These are phyloP conservation scores for Pelargonium nanum DNA, from an alignment of 345 rosid species.

Conservation along the genomic window DNA sequence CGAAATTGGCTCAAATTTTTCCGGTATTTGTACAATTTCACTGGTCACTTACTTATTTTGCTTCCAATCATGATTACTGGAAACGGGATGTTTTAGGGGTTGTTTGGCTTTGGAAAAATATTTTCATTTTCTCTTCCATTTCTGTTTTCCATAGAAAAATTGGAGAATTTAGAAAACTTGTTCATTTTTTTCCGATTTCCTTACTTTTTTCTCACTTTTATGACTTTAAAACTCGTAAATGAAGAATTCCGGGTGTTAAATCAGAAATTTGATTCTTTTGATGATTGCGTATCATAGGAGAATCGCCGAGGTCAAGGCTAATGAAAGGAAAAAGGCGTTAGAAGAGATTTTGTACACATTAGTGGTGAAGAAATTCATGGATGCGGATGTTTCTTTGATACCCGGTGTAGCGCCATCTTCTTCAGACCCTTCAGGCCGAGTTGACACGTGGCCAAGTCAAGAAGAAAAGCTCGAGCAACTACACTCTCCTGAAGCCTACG, in stretches of 20 bases:
- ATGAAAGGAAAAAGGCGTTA: constrained; percentile 58
- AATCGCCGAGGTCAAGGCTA: constrained; percentile 92
- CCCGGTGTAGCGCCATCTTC: constrained; percentile 45
- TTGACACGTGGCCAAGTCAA: constrained; percentile 60
- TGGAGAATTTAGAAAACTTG: too few relatives aligned
- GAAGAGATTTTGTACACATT: constrained; percentile 87
- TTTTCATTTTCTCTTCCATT: too few relatives aligned
- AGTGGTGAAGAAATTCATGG: constrained; percentile 92
- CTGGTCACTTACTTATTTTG: not conserved
- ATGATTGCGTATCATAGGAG: constrained; percentile 34
- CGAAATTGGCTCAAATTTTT: too few relatives aligned
- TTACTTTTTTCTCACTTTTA: not conserved
- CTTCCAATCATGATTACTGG: not conserved
- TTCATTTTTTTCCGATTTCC: not conserved
- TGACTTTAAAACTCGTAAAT: not conserved
- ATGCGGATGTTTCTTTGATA: constrained; percentile 65
- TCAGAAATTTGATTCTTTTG: not conserved
- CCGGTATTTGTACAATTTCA: not conserved
- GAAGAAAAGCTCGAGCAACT: constrained; percentile 58
- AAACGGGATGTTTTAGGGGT: not conserved
- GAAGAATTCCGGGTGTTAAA: not conserved
- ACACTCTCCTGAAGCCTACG: constrained; percentile 82
- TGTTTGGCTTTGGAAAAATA: too few relatives aligned
- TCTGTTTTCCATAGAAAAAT: too few relatives aligned
- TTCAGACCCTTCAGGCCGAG: constrained; percentile 45